These are phyloP conservation scores for Auricularia auricula-judae DNA, from an alignment of 768 basidiomycete genomes.

Conservation along the genomic window DNA sequence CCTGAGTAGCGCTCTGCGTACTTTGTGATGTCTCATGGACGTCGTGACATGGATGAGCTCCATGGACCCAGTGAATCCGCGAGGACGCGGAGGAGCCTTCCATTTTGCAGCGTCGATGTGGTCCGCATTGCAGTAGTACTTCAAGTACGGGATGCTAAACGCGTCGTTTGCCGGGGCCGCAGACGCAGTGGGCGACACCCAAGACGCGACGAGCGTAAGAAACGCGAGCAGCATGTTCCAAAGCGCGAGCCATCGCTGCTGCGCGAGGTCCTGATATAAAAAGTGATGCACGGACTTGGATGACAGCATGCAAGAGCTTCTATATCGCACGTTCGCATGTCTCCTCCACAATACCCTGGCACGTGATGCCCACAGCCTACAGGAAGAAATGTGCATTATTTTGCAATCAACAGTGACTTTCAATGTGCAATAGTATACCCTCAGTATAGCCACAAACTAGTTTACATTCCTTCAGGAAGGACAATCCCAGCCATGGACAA, in stretches of 20 bases:
- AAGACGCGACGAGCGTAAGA: background rate
- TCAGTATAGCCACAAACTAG: too few relatives aligned
- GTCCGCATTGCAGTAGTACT: slow-evolving; percentile 44
- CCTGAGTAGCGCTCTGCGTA: slow-evolving; percentile 13
- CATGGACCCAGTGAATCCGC: slow-evolving; percentile 12
- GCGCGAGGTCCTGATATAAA: background rate
- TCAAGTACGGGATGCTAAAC: slow-evolving; percentile 9
- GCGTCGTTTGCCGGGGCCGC: background rate
- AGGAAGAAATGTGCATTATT: too few relatives aligned
- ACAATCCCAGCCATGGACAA: too few relatives aligned
- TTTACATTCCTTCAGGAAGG: too few relatives aligned
- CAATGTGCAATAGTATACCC: too few relatives aligned
- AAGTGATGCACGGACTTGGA: background rate
- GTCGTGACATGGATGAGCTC: slow-evolving; percentile 31
- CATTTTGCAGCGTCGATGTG: slow-evolving; percentile 33
- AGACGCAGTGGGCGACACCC: background rate
- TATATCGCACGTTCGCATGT: too few relatives aligned
- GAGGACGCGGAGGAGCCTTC: slow-evolving; percentile 14
- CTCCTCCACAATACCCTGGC: too few relatives aligned
- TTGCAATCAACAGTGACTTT: too few relatives aligned
- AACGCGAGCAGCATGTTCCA: background rate
- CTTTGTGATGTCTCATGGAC: slow-evolving; percentile 37
- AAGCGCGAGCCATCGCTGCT: background rate
- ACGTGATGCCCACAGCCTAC: too few relatives aligned
- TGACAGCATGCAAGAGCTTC: too few relatives aligned